Conservation (phyloP, 164 flowering plant genomes). For the Warburgia ugandensis region DNA sequence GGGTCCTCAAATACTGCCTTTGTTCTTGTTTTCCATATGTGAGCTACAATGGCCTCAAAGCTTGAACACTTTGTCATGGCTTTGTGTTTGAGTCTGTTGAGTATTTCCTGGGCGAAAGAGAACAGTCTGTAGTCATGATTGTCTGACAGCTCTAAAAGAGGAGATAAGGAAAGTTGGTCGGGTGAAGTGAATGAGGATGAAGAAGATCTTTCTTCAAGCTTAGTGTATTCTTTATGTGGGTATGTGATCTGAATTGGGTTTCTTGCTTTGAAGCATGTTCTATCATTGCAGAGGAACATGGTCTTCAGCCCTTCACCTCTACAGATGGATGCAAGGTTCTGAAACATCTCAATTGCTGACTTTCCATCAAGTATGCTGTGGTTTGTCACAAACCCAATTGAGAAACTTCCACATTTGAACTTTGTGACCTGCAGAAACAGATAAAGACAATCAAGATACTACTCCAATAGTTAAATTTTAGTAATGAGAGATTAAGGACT, state of each 20-base stretch:
- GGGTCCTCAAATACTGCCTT: constrained; percentile 23
- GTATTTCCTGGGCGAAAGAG: constrained; percentile 23
- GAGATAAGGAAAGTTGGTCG: constrained; percentile 12
- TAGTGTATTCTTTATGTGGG: constrained; percentile 28
- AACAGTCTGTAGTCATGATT: constrained; percentile 25
- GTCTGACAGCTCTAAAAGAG: constrained; percentile 10
- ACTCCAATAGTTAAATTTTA: background rate
- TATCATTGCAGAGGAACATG: constrained; percentile 19
- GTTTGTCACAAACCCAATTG: constrained; percentile 36
- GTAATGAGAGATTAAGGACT: background rate
- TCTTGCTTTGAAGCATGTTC: constrained; percentile 36
- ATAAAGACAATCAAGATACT: background rate
- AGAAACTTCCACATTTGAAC: constrained; percentile 42
- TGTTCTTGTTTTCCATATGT: constrained; percentile 35
- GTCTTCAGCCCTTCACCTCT: constrained; percentile 30
- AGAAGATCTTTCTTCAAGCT: constrained; percentile 8
- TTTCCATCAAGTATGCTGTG: constrained; percentile 42
- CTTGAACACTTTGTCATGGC: constrained; percentile 28
- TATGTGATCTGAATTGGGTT: constrained; percentile 28
- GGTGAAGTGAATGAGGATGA: constrained; percentile 29
- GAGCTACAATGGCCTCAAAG: constrained; percentile 38
- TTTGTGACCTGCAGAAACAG: constrained; percentile 32
- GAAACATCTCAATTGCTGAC: constrained; percentile 37
- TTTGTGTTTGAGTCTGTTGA: constrained; percentile 23
- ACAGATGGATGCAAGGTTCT: constrained; percentile 34